A percentile compares a stretch with the other conserved stretches of the same genome.
These are phyloP conservation scores for Penicillium manginii DNA, from an alignment of 495 filamentous ascomycete species.

Conservation along the genomic window DNA sequence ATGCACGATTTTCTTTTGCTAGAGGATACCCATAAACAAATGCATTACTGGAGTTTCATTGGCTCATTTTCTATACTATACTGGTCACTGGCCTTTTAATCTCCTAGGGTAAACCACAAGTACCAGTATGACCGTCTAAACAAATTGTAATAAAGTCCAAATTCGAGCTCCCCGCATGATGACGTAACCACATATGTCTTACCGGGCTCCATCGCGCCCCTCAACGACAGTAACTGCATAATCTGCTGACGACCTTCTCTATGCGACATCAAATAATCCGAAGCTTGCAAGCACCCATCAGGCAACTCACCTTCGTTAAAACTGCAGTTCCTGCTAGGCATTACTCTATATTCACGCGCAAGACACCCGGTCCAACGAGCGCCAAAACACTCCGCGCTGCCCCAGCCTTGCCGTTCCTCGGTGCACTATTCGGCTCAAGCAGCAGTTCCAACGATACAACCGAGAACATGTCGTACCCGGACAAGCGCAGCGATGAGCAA, in stretches of 20 bases:
- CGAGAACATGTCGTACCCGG: conserved; percentile 75
- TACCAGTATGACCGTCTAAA: background rate
- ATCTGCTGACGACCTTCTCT: conserved; percentile 5
- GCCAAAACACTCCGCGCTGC: conserved; percentile 57
- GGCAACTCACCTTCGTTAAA: conserved; percentile 22
- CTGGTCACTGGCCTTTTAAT: too few relatives aligned
- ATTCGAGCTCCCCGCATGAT: conserved; percentile 12
- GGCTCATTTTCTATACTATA: background rate
- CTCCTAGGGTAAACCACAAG: too few relatives aligned
- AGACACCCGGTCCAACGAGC: conserved; percentile 38
- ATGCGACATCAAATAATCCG: conserved; percentile 48
- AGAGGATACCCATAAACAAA: background rate
- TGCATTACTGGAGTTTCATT: background rate
- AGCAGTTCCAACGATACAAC: conserved; percentile 38
- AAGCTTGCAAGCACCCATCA: conserved; percentile 42
- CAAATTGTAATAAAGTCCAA: background rate
- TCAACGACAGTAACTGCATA: background rate
- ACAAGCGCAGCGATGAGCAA: conserved; percentile 77
- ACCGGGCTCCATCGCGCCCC: background rate
- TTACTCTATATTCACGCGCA: conserved; percentile 27
- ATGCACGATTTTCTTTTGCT: background rate
- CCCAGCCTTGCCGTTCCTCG: conserved; percentile 75
- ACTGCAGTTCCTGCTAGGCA: conserved; percentile 30
- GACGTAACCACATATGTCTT: conserved; percentile 24
- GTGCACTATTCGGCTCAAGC: conserved; percentile 74